These are phyloP conservation scores for Boechera retrofracta DNA, from an alignment of 345 rosid species.

Conservation along the genomic window DNA sequence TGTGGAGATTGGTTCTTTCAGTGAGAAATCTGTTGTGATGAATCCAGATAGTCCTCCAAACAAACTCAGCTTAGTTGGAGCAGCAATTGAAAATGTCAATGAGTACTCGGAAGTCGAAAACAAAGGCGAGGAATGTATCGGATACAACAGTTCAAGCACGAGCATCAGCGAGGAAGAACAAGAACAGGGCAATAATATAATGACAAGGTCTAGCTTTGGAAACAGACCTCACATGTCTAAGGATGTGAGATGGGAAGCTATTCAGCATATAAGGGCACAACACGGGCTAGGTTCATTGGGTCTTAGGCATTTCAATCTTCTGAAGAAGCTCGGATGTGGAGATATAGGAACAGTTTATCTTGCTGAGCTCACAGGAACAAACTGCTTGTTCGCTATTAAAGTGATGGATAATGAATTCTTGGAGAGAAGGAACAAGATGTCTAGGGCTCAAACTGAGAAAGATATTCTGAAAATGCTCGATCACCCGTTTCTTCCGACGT, in stretches of 20 bases:
- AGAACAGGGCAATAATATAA: constrained; percentile 40
- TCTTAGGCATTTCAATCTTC: constrained; percentile 79
- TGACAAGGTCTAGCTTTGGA: constrained; percentile 84
- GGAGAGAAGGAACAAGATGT: constrained; percentile 88
- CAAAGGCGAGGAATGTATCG: constrained; percentile 74
- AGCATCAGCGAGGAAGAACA: constrained; percentile 87
- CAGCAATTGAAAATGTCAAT: constrained; percentile 43
- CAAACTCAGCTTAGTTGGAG: constrained; percentile 41
- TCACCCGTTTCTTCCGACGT: constrained; percentile 94
- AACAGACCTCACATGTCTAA: constrained; percentile 98
- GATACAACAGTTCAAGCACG: constrained; percentile 78
- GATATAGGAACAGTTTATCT: constrained; percentile 98
- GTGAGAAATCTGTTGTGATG: constrained; percentile 47
- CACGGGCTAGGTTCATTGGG: constrained; percentile 68
- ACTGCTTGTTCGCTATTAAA: constrained; percentile 88
- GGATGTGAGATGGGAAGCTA: constrained; percentile 91
- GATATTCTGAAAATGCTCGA: constrained; percentile 90
- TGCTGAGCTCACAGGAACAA: constrained; percentile 80
- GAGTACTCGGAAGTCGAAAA: constrained; percentile 51
- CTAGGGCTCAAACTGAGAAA: constrained; percentile 94
- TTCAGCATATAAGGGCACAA: constrained; percentile 65
- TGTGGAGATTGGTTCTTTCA: constrained; percentile 53
- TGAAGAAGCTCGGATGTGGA: constrained; percentile 95
- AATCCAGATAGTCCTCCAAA: constrained; percentile 55
- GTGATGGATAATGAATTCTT: constrained; percentile 97